Evolutionary conservation across 2,329 filamentous ascomycete genomes (phyloP), one percentile per base, ranked within the genome.

Genomic region (Beauveria medogensis): DNA sequence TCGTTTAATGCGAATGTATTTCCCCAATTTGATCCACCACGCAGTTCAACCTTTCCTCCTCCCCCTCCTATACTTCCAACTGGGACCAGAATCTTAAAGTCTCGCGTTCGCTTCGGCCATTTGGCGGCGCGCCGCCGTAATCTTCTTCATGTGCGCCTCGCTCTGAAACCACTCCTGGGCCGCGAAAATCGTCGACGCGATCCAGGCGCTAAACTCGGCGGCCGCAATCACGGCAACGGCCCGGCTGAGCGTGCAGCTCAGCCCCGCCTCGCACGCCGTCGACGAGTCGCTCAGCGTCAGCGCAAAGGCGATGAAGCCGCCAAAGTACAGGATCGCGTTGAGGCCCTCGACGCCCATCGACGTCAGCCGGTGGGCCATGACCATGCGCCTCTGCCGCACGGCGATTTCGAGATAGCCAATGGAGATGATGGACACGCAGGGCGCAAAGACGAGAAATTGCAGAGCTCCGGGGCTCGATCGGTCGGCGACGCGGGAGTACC

Each of bases 281-380:
- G 26, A 18, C 55, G 86, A 74, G 57, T 74, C 73, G 68, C 77
- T 74, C 64, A 87, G 78, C 72, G 84, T 86, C 64, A 81, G 77
- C 48, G 81, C 75, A 22, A 86, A 76, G 10, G 81, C 81, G 66
- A 84, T 77, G 72, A 86, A 86, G 60, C 82, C 83, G 22, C 77
- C 74, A 69, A 86, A 82, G 73, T 83, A 84, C 68, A 86, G 80
- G 60, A 84, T 64, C 5, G 77, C 73, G 69, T 84, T 86, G 66
- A 76, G 59, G 40, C 74, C 67, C 65, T 86, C 83, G 63, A 85
- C 64, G 28, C 71, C 74, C 40, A 86, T 68, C 47, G 77, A 73
- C 12, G 73, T 75, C 64, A 78, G 80, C 34, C 81, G 78, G 68
- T 82, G 77, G 40, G 78, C 77, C 1, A 78, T 75, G 16, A 73